A percentile compares a stretch with the other conserved stretches of the same genome.
Evolutionary conservation across 768 basidiomycete genomes (phyloP).

Genomic region (Psilocybe azurescens): DNA sequence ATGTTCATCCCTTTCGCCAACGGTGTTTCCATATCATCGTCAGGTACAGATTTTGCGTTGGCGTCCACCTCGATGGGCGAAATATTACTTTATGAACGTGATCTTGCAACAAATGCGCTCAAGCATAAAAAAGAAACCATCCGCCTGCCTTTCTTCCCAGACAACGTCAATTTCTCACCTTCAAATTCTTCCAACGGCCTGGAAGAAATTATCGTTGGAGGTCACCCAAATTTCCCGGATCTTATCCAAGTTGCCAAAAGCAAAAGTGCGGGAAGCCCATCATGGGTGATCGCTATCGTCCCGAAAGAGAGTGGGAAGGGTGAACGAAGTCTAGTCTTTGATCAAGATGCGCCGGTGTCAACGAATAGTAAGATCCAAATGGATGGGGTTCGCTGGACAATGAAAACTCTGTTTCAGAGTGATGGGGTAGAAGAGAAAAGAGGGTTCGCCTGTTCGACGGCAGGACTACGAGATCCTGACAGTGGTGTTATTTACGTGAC

Average conservation of each 20-base stretch:
- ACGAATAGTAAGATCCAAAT: conserved; percentile 44
- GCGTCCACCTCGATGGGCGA: conserved; percentile 54
- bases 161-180: conserved; percentile 62
- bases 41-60: conserved; percentile 56
- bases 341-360: conserved; percentile 53
- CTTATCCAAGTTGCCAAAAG: conserved; percentile 50
- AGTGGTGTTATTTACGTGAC: conserved; percentile 56
- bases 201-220: conserved; percentile 56
- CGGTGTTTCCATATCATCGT: conserved; percentile 64
- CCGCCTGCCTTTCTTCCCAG: conserved; percentile 61
- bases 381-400: conserved; percentile 37
- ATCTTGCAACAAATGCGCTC: conserved; percentile 50
- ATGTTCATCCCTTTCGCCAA: conserved; percentile 69
- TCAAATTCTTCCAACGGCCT: conserved; percentile 28
- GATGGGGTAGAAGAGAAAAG: conserved; percentile 48
- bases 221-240: conserved; percentile 69
- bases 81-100: conserved; percentile 58
- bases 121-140: conserved; percentile 39
- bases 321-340: conserved; percentile 31
- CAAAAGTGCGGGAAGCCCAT: conserved; percentile 49
- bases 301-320: conserved; percentile 22
- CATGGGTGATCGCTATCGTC: conserved; percentile 62
- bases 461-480: conserved; percentile 53
- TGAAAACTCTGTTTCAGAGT: conserved; percentile 78
- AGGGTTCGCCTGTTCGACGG: conserved; percentile 58